Conservation (phyloP, 2,329 filamentous ascomycete species). For the Paramyrothecium roridum region DNA sequence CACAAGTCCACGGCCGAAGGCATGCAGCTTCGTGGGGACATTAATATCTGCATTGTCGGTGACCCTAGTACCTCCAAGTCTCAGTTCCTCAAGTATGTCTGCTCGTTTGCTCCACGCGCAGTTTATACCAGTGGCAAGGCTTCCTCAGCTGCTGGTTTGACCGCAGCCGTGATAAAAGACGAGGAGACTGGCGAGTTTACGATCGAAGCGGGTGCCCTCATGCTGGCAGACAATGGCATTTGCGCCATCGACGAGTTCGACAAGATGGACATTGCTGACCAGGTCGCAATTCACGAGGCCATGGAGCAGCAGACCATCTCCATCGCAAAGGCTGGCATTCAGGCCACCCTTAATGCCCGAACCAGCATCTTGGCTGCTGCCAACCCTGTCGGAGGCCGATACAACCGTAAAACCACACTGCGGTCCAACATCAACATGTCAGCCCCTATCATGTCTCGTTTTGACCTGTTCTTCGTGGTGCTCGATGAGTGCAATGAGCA, state of each 20-base stretch:
- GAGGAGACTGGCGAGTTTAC: conserved; percentile 98
- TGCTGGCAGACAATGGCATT: conserved; percentile 95
- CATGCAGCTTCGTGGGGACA: conserved; percentile 93
- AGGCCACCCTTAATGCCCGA: conserved; percentile 92
- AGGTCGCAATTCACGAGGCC: conserved; percentile 98
- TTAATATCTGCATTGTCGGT: conserved; percentile 98
- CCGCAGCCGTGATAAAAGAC: conserved; percentile 94
- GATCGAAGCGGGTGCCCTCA: conserved; percentile 95
- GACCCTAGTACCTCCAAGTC: conserved; percentile 97
- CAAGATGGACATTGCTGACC: conserved; percentile 98
- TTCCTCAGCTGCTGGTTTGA: conserved; percentile 94
- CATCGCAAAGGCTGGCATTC: conserved; percentile 97
- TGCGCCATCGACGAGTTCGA: conserved; percentile 99
- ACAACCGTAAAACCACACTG: conserved; percentile 93
- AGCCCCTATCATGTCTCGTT: conserved; percentile 98
- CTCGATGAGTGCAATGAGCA: conserved; percentile 94
- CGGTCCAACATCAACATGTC: conserved; percentile 98
- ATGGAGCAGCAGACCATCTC: conserved; percentile 99
- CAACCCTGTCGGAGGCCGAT: conserved; percentile 93
- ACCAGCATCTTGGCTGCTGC: conserved; percentile 94
- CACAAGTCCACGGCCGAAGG: conserved; percentile 88
- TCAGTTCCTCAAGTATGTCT: conserved; percentile 97
- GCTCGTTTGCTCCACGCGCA: conserved; percentile 91
- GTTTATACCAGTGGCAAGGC: conserved; percentile 98
- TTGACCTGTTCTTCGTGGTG: conserved; percentile 97